Conservation (phyloP, 2,329 filamentous ascomycete genomes). For the Pyrenophora seminiperda region DNA sequence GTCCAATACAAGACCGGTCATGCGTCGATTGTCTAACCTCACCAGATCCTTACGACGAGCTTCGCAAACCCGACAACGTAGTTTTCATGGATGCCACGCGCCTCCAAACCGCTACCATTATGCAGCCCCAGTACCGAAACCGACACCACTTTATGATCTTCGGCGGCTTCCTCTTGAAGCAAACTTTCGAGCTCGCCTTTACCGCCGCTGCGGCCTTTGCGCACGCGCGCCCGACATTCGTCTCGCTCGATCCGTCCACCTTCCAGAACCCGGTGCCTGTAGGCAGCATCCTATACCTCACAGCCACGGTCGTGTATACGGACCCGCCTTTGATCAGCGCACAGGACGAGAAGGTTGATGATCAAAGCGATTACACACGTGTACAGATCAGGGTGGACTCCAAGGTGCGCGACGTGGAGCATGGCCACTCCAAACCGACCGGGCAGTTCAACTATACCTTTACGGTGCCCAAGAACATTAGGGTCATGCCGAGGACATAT, state of each 20-base stretch:
- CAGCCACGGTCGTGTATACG: constrained; percentile 72
- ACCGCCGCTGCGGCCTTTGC: constrained; percentile 74
- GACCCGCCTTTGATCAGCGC: constrained; percentile 61
- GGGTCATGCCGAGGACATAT: constrained; percentile 69
- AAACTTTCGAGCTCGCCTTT: constrained; percentile 77
- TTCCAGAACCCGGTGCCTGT: constrained; percentile 78
- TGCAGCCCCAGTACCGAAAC: constrained; percentile 75
- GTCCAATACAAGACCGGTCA: neutral
- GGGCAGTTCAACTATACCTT: constrained; percentile 81
- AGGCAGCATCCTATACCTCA: constrained; percentile 75
- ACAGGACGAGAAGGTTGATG: constrained; percentile 40
- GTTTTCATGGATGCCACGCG: constrained; percentile 66
- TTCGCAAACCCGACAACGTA: constrained; percentile 62
- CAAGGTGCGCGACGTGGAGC: constrained; percentile 74
- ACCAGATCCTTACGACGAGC: constrained; percentile 59
- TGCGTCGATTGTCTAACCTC: neutral
- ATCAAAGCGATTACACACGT: constrained; percentile 58
- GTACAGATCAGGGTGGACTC: constrained; percentile 74
- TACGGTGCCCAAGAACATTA: constrained; percentile 65
- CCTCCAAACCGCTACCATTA: constrained; percentile 71
- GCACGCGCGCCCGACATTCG: constrained; percentile 70
- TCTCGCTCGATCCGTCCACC: constrained; percentile 73
- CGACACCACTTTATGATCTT: constrained; percentile 80
- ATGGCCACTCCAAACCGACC: constrained; percentile 69
- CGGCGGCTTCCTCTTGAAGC: constrained; percentile 74